Evolutionary conservation across 768 basidiomycete species (phyloP), one percentile per base, ranked within the genome.

Genomic region (Calocybe cyanea): DNA sequence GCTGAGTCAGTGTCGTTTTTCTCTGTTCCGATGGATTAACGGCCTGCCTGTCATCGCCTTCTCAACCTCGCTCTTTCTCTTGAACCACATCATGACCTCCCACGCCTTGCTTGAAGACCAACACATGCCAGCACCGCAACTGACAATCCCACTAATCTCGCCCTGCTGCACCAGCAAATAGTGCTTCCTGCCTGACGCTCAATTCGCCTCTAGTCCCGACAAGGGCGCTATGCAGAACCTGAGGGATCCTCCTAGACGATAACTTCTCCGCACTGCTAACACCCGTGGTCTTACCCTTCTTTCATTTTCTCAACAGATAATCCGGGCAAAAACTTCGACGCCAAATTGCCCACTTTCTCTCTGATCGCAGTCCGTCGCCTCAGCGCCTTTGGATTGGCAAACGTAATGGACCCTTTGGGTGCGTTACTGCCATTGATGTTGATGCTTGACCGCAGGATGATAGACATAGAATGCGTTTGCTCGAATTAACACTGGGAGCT

Each of bases 21-120:
- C 55, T 52, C 17, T 55, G 51, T 41, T 49, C 51, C 25, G 34
- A 10, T 34, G 25, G 11, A 45, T 37, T 9, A 36, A 35, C 9
- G n/a, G n/a, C n/a, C n/a, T 44, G 49, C 0, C 50, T 52, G 14
- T 58, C 56, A 19, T 57, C 57, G n/a, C 54, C 57, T 50, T 50
- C 14, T 43, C 60, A 37, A 59, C 53, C 7, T 80, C 84, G 58
- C 81, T 84, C 66, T 77, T 79, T 44, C 76, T 78, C 64, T 87
- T 75, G 79, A 99, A 98, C 96, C 96, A 99, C 54, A 93, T 85
- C 95, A 98, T 98, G 43, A 99, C 96, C 60, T 87, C 92, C 63
- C 83, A 83, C 3, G 95, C 93, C 63, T 93, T 88, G 66, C 77
- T 83, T n/a, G 89, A 80, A 50, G 88, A 84, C 13, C 83, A 87